Base-by-base conservation (phyloP, 2,329 filamentous ascomycete species). In the Talaromyces sp. region DNA sequence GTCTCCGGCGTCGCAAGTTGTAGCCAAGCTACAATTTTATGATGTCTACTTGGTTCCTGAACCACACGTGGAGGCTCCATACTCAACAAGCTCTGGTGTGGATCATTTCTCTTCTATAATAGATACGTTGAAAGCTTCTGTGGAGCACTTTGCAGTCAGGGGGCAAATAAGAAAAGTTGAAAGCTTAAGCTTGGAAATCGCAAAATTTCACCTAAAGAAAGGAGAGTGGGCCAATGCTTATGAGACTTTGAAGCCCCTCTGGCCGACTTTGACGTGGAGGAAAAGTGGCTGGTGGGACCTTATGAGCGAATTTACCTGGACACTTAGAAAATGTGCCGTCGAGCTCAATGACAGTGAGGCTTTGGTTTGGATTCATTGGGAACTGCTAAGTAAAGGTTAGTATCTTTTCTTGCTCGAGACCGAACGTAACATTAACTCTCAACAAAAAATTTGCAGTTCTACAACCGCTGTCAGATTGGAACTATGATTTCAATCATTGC, bases 21-120 rank as follows among this genome's bases (percentile, higher is more conserved):
- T 81, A 0, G 81, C 75, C 62, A 81, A 85, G 63, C 80, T 81
- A 23, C 75, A 78, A 50, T 62, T 79, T 14, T 88, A 88, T 66
- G 86, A 88, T 65, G 83, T 80, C 4, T 88, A 87, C 68, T 77
- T 88, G 31, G 84, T 82, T 5, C 83, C 83, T 1, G 82, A 86
- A 60, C 82, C 86, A 8, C 82, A 86, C 60, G 67, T 82, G 54
- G 86, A 88, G 70, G 76, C 75, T 36, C 78, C 82, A 12, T 63
- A 79, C 18, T 66, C 77, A 60, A 79, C 77, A 23, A 69, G 70
- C 6, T 68, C 70, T 31, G 80, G 80, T 1, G 80, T 82, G 64
- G 78, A 85, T 66, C 82, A 88, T 68, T 79, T 79, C 52, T 68
- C 73, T 51, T 75, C 83, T 56, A 82, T 87, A 52, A 65, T 82